Evolutionary conservation across 768 basidiomycete genomes (phyloP).

Genomic region (Lentinula guzmanii): DNA sequence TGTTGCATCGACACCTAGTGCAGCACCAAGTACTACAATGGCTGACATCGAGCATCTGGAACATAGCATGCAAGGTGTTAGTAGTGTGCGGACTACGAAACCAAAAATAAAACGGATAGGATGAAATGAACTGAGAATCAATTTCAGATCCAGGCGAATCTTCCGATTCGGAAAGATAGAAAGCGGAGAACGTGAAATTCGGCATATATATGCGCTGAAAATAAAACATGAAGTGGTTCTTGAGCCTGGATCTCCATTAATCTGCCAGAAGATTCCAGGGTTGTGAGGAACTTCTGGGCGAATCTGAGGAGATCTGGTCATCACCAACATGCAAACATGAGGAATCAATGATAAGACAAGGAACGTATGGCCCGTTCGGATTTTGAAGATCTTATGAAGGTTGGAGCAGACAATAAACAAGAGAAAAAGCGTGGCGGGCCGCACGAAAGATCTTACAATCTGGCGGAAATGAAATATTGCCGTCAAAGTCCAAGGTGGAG

Average conservation of each 20-base stretch:
- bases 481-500: neutral
- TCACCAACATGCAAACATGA: neutral
- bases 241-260: neutral
- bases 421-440: too few relatives aligned
- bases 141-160: neutral
- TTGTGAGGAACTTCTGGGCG: too few relatives aligned
- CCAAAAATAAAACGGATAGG: too few relatives aligned
- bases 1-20: slow-evolving; percentile 7
- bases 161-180: neutral
- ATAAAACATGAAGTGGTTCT: neutral
- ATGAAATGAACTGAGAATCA: neutral
- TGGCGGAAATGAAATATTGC: neutral
- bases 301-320: neutral
- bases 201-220: neutral
- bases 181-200: neutral
- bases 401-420: too few relatives aligned
- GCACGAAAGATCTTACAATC: neutral
- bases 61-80: neutral
- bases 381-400: too few relatives aligned
- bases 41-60: slow-evolving; percentile 9
- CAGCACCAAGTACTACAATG: slow-evolving; percentile 6
- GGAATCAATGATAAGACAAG: too few relatives aligned
- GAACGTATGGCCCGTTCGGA: too few relatives aligned
- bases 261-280: neutral
- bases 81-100: neutral